Percentiles rank a stretch among this genome's conserved stretches.
These are phyloP conservation scores for Vaucheria bursata DNA, from an alignment of 352 stramenopile species.

Conservation along the genomic window DNA sequence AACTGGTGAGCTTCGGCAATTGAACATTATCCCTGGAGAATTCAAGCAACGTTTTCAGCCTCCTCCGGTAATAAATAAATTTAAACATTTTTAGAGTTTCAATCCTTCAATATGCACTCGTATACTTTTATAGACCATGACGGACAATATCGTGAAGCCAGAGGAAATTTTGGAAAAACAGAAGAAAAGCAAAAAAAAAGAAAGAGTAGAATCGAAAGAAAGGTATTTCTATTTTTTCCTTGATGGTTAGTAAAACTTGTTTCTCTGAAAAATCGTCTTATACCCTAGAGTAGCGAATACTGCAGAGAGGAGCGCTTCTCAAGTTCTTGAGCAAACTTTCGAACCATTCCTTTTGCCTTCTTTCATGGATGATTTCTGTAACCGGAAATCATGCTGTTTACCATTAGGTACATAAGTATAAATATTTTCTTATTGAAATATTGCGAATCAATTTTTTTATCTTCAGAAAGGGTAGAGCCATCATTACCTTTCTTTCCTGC, in stretches of 20 bases:
- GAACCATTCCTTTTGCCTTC: background rate
- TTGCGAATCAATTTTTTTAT: background rate
- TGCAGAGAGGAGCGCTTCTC: background rate
- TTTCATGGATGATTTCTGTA: background rate
- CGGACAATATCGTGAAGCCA: background rate
- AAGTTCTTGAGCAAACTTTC: background rate
- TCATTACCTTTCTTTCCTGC: background rate
- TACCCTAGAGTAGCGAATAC: background rate
- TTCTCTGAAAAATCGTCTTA: background rate
- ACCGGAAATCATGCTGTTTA: background rate
- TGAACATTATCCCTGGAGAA: conserved; percentile 18
- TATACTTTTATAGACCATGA: background rate
- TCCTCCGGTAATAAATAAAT: background rate
- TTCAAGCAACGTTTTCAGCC: conserved; percentile 16
- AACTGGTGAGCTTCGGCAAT: conserved; percentile 7
- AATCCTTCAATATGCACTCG: background rate
- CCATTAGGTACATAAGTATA: background rate
- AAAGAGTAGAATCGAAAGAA: background rate
- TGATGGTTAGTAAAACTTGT: background rate
- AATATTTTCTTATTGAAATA: background rate
- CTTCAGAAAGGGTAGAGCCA: conserved; percentile 5
- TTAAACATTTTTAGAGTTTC: background rate
- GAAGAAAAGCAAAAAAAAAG: background rate
- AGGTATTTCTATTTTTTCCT: background rate
- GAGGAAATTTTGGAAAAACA: background rate